phyloP scores from a whole-genome alignment of 2,329 filamentous ascomycete species.

The Tolypocladium ophioglossoides region DNA sequence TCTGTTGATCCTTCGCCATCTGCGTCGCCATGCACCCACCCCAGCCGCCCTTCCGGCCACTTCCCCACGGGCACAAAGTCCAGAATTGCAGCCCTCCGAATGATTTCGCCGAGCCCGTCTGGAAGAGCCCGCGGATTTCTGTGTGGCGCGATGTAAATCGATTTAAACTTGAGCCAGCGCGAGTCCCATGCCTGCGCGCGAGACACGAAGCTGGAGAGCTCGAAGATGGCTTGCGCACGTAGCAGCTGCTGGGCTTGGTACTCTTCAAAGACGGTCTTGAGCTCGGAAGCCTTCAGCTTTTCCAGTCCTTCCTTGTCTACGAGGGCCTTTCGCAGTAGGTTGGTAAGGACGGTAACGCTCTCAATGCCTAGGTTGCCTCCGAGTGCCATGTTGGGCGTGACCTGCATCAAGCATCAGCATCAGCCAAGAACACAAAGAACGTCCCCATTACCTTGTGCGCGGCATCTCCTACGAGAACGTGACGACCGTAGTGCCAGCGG shows the following conservation, averaged over 20 bases:
- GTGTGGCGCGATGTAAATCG: neutral
- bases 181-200: neutral
- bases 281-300: too few relatives aligned
- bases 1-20: too few relatives aligned
- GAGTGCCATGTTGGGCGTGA: conserved; percentile 13
- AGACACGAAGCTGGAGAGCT: neutral
- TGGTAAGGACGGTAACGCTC: conserved; percentile 11
- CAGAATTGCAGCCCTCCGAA: neutral
- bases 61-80: neutral
- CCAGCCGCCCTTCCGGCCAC: neutral
- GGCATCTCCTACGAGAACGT: conserved; percentile 22
- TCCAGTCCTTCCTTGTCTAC: neutral
- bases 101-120: too few relatives aligned
- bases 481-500: conserved; percentile 18
- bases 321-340: conserved; percentile 8
- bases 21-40: neutral
- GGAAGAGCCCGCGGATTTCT: too few relatives aligned
- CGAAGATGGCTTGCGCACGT: too few relatives aligned
- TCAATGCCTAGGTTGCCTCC: conserved; percentile 20
- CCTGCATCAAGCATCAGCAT: neutral
- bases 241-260: too few relatives aligned
- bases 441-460: conserved; percentile 18
- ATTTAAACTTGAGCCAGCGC: neutral
- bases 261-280: too few relatives aligned
- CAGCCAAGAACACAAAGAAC: neutral